phyloP scores from a whole-genome alignment of 805 yeast genomes.

The Saccharomyces kudriavzevii region DNA sequence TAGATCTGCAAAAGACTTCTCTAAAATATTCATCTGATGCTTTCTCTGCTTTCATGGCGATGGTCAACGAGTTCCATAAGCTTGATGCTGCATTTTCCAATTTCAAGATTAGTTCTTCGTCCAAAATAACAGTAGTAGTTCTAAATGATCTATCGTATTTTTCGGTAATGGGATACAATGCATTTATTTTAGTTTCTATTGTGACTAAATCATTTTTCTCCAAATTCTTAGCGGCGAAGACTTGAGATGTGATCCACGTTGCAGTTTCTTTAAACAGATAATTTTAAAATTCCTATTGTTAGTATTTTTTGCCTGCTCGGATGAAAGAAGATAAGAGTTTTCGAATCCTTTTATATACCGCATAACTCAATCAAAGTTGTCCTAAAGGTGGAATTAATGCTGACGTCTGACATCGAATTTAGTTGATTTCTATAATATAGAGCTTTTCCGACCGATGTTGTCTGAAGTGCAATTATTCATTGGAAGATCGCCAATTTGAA shows the following conservation, averaged over 20 bases:
- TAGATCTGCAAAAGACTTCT: conserved; percentile 12
- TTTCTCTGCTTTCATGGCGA: conserved; percentile 22
- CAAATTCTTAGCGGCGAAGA: conserved; percentile 4
- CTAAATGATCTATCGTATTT: conserved; percentile 26
- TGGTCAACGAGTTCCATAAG: conserved; percentile 33
- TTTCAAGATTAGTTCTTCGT: conserved; percentile 13
- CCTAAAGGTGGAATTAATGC: conserved; percentile 11
- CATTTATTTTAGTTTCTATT: conserved; percentile 13
- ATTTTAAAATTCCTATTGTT: conserved; percentile 1
- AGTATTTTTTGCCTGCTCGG: background rate
- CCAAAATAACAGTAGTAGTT: conserved; percentile 13
- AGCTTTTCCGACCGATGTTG: background rate
- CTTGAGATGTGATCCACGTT: conserved; percentile 15
- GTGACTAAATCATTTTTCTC: background rate
- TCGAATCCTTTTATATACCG: conserved; percentile 9
- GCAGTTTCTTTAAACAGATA: conserved; percentile 15
- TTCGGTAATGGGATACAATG: conserved; percentile 29
- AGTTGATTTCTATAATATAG: background rate
- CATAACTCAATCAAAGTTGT: conserved; percentile 16
- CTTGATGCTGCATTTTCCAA: conserved; percentile 29
- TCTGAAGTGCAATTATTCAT: background rate
- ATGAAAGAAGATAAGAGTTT: background rate
- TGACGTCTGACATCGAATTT: conserved; percentile 1
- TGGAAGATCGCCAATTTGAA: background rate
- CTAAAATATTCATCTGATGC: conserved; percentile 1